Evolutionary conservation across 2,329 filamentous ascomycete genomes (phyloP).

Genomic region (Ascochyta lentis): DNA sequence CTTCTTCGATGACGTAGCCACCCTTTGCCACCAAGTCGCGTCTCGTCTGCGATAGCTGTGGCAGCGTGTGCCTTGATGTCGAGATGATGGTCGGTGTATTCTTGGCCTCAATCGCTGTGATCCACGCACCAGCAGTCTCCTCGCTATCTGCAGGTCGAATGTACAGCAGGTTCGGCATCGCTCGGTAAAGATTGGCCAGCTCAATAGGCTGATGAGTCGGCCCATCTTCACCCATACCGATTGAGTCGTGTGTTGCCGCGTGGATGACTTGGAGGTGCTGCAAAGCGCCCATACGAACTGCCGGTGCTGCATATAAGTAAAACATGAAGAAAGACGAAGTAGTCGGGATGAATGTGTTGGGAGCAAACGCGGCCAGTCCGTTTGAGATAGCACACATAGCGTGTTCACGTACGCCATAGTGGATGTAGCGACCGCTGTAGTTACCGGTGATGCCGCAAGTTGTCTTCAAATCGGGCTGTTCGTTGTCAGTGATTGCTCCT

Average conservation of each 20-base stretch:
- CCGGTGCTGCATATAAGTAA: constrained; percentile 65
- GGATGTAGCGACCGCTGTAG: constrained; percentile 61
- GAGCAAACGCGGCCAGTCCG: constrained; percentile 63
- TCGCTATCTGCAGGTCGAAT: constrained; percentile 67
- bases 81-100: constrained; percentile 58
- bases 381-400: constrained; percentile 53
- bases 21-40: constrained; percentile 54
- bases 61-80: constrained; percentile 54
- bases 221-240: constrained; percentile 65
- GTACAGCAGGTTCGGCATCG: constrained; percentile 68
- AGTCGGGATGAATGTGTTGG: constrained; percentile 49
- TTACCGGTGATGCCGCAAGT: constrained; percentile 62
- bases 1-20: constrained; percentile 57
- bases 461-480: constrained; percentile 38
- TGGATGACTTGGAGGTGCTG: constrained; percentile 65
- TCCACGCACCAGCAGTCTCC: constrained; percentile 64
- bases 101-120: constrained; percentile 54
- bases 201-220: constrained; percentile 69
- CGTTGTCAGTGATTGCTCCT: constrained; percentile 18
- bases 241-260: constrained; percentile 64
- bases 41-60: constrained; percentile 50
- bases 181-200: constrained; percentile 63
- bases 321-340: constrained; percentile 71
- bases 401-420: constrained; percentile 48
- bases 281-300: constrained; percentile 66